Conservation (phyloP, 352 stramenopile species). For the Phytophthora colocasiae region DNA sequence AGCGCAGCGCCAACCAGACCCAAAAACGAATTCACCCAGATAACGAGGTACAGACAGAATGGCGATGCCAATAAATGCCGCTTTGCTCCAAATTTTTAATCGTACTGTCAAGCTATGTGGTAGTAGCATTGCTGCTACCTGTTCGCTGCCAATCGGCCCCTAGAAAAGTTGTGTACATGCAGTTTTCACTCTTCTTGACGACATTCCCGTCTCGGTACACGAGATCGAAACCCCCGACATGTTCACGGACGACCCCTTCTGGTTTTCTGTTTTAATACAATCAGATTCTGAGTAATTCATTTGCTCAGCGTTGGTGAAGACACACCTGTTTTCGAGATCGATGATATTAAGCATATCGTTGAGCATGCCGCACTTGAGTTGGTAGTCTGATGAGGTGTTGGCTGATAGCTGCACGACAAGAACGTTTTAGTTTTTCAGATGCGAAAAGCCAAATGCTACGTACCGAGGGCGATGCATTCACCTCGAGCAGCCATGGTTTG, state of each 20-base stretch:
- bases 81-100: conserved; percentile 27
- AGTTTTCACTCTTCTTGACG: conserved; percentile 64
- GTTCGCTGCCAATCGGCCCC: conserved; percentile 67
- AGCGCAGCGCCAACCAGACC: conserved; percentile 31
- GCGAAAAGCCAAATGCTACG: conserved; percentile 2
- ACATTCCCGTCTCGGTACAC: conserved; percentile 76
- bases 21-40: conserved; percentile 32
- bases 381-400: conserved; percentile 92
- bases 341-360: conserved; percentile 96
- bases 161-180: conserved; percentile 79
- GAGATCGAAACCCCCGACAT: conserved; percentile 80
- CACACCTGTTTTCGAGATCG: conserved; percentile 89
- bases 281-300: background rate
- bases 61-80: conserved; percentile 34
- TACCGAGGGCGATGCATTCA: conserved; percentile 94
- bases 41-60: conserved; percentile 42
- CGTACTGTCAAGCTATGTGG: background rate
- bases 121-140: conserved; percentile 4
- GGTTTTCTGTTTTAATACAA: conserved; percentile 31
- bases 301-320: background rate
- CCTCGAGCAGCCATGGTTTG: conserved; percentile 93
- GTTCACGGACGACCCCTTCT: conserved; percentile 48
- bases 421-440: background rate
- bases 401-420: conserved; percentile 74
- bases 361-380: conserved; percentile 94